Conservation (phyloP, 495 filamentous ascomycete genomes). For the Tetracladium marchalianum region DNA sequence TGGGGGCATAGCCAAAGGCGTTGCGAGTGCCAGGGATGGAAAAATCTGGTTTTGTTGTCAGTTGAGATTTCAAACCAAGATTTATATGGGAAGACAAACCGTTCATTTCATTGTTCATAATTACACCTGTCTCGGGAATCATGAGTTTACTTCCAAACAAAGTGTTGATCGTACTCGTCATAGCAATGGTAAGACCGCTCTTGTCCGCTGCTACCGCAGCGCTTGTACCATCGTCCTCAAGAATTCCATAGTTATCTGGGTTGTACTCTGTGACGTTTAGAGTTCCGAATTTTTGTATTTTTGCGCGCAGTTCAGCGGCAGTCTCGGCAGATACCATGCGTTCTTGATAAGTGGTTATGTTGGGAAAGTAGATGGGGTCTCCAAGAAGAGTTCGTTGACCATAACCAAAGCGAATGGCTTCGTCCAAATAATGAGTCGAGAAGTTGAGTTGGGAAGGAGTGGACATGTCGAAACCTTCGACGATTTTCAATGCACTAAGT, state of each 20-base stretch:
- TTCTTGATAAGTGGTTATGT: slow-evolving; percentile 50
- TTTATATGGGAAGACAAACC: slow-evolving; percentile 5
- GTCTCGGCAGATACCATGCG: slow-evolving; percentile 54
- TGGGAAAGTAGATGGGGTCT: slow-evolving; percentile 62
- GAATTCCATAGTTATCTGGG: slow-evolving; percentile 50
- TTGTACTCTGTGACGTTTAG: slow-evolving; percentile 62
- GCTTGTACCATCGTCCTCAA: slow-evolving; percentile 62
- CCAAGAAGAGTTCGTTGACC: slow-evolving; percentile 60
- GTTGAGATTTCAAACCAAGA: background rate
- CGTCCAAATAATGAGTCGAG: slow-evolving; percentile 73
- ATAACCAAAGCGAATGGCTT: slow-evolving; percentile 82
- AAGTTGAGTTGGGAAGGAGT: slow-evolving; percentile 35
- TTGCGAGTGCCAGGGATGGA: slow-evolving; percentile 66
- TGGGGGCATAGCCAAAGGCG: slow-evolving; percentile 75
- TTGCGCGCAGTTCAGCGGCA: slow-evolving; percentile 45
- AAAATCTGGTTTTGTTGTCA: slow-evolving; percentile 42
- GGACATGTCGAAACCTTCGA: slow-evolving; percentile 54
- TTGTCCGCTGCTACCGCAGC: slow-evolving; percentile 61
- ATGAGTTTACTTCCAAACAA: slow-evolving; percentile 71
- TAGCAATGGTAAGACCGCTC: slow-evolving; percentile 58
- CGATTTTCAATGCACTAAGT: slow-evolving; percentile 63
- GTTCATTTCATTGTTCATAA: slow-evolving; percentile 96
- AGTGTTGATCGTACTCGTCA: slow-evolving; percentile 78
- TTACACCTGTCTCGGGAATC: slow-evolving; percentile 71
- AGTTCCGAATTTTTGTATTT: slow-evolving; percentile 61